Conservation (phyloP, 495 filamentous ascomycete species). For the Aspergillus ostianus region DNA sequence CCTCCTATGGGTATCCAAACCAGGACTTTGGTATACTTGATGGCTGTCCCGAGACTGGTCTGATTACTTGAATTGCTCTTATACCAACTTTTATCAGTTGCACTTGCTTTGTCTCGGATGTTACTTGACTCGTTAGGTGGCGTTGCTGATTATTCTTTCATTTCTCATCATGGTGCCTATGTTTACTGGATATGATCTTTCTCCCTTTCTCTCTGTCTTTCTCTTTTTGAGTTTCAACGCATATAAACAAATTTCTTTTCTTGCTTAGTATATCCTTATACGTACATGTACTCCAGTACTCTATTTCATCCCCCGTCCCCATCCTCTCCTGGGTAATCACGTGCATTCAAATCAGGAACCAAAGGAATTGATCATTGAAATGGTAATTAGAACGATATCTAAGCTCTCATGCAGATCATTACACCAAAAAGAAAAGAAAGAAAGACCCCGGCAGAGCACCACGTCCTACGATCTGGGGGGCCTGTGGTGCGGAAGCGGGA, state of each 20-base stretch:
- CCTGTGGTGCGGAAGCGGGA: too few species aligned
- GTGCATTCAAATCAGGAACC: too few species aligned
- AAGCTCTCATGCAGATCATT: too few species aligned
- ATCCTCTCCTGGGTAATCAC: too few species aligned
- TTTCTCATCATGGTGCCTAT: conserved; percentile 10
- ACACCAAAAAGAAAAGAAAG: too few species aligned
- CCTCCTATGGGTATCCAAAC: background rate
- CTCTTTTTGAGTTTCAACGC: background rate
- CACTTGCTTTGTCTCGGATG: background rate
- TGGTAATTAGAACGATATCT: too few species aligned
- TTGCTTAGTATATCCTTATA: background rate
- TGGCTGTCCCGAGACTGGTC: too few species aligned
- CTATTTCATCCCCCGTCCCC: background rate
- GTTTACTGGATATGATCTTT: conserved; percentile 4
- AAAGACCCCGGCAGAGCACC: too few species aligned
- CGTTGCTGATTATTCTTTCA: conserved; percentile 7
- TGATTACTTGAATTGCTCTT: background rate
- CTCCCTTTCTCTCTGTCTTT: background rate
- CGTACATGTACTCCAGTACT: background rate
- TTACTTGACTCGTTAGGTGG: conserved; percentile 14
- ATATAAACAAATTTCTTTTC: background rate
- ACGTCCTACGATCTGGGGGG: too few species aligned
- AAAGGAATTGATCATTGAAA: too few species aligned
- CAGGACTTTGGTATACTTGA: background rate
- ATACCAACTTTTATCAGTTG: background rate